Evolutionary conservation across 2,329 filamentous ascomycete genomes (phyloP).

Genomic region (Raffaelea ambrosiae): DNA sequence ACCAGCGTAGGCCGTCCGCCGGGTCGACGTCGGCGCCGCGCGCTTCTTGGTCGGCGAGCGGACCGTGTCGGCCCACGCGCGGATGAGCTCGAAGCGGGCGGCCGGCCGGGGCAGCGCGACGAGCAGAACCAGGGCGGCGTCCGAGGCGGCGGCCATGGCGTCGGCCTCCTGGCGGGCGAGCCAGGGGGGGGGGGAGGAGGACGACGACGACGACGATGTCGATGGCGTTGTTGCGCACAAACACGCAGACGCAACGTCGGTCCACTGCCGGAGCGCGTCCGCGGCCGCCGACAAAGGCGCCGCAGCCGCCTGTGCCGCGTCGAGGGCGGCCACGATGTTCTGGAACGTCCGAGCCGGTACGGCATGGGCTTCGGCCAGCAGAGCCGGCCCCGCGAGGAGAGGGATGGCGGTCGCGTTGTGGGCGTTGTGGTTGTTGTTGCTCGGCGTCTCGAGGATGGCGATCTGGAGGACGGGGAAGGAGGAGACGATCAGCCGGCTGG

Average conservation of each 20-base stretch:
- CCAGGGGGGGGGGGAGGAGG: constrained; percentile 22
- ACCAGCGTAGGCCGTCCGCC: neutral
- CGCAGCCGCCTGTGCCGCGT: too few species aligned
- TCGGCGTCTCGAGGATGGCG: constrained; percentile 13
- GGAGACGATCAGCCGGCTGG: constrained; percentile 49
- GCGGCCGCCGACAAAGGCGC: too few species aligned
- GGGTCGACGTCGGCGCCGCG: neutral
- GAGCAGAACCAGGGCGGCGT: constrained; percentile 42
- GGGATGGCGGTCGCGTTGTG: neutral
- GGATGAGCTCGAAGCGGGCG: constrained; percentile 18
- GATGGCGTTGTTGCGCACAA: neutral
- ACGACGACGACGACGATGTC: neutral
- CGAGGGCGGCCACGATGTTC: too few species aligned
- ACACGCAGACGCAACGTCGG: too few species aligned
- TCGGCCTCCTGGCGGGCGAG: constrained; percentile 42
- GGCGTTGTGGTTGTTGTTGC: too few species aligned
- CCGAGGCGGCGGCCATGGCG: constrained; percentile 38
- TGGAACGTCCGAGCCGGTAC: too few species aligned
- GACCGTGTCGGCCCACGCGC: constrained; percentile 38
- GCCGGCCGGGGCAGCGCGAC: constrained; percentile 24
- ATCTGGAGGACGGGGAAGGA: constrained; percentile 37
- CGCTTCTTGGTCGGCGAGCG: constrained; percentile 19
- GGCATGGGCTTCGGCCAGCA: too few species aligned
- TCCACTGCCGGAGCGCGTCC: neutral
- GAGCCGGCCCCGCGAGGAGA: constrained; percentile 19